Conservation (phyloP, 169 alveolate species). For the Eimeria falciformis region DNA sequence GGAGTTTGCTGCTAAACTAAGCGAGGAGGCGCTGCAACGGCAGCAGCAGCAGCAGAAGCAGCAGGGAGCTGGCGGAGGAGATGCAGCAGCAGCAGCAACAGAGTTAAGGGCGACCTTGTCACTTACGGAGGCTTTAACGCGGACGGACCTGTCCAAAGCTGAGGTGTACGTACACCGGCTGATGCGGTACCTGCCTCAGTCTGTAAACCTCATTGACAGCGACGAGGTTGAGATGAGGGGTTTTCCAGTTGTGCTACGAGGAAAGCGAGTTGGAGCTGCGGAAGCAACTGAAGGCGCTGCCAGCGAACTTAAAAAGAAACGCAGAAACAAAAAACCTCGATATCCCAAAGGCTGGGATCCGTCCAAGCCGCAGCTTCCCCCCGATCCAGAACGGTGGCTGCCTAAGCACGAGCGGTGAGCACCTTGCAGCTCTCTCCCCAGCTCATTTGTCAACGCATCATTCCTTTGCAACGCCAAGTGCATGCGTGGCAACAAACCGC, state of each 20-base stretch:
- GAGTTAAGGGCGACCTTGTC: background rate
- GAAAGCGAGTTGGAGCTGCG: background rate
- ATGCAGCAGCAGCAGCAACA: background rate
- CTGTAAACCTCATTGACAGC: constrained; percentile 37
- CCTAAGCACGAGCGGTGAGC: constrained; percentile 52
- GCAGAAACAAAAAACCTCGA: background rate
- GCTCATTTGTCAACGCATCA: no score
- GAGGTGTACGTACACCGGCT: constrained; percentile 21
- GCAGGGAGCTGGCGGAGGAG: background rate
- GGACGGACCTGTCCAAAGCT: background rate
- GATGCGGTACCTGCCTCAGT: constrained; percentile 43
- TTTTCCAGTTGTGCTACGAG: background rate
- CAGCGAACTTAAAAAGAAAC: background rate
- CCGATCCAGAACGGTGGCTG: constrained; percentile 70
- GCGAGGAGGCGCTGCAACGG: constrained; percentile 10
- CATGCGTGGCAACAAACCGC: no score
- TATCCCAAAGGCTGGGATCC: constrained; percentile 63
- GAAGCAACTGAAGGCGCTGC: constrained; percentile 15
- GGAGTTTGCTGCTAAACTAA: background rate
- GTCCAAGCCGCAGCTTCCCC: constrained; percentile 53
- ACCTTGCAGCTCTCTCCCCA: no score
- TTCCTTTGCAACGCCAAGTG: no score
- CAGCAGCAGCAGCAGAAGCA: constrained; percentile 5
- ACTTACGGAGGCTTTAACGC: background rate
- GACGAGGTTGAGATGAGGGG: constrained; percentile 54